Evolutionary conservation across 768 basidiomycete genomes (phyloP).

Genomic region (Podaxis mareebaensis): DNA sequence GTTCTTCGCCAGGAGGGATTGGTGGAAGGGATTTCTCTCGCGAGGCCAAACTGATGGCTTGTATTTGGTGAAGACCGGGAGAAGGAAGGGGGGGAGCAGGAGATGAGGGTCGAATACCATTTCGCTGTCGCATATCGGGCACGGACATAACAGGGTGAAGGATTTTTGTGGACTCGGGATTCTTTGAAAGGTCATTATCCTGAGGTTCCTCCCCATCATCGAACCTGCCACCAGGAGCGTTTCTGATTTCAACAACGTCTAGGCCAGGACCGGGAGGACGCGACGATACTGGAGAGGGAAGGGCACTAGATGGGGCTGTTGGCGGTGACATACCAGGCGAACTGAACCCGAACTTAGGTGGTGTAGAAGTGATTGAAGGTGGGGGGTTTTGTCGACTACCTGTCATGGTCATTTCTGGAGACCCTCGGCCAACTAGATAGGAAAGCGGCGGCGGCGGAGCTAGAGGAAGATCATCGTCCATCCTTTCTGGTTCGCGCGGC

Average conservation of each 20-base stretch:
- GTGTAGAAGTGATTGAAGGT: constrained; percentile 63
- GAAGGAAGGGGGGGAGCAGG: constrained; percentile 29
- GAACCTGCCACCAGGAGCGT: constrained; percentile 45
- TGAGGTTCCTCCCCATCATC: constrained; percentile 23
- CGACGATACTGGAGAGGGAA: constrained; percentile 77
- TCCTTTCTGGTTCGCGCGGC: constrained; percentile 39
- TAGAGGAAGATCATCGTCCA: constrained; percentile 74
- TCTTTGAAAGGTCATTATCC: constrained; percentile 32
- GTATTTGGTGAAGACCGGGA: constrained; percentile 22
- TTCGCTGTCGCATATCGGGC: constrained; percentile 58
- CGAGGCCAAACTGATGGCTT: constrained; percentile 25
- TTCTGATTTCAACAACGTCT: constrained; percentile 39
- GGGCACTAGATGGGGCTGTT: constrained; percentile 71
- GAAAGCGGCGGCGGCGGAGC: constrained; percentile 91
- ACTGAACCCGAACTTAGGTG: constrained; percentile 53
- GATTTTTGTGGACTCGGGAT: constrained; percentile 32
- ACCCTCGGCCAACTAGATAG: constrained; percentile 75
- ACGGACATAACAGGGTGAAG: constrained; percentile 61
- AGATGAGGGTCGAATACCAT: constrained; percentile 28
- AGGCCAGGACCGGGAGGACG: constrained; percentile 52
- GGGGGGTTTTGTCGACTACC: constrained; percentile 65
- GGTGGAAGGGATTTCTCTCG: constrained; percentile 82
- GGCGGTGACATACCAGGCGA: constrained; percentile 71
- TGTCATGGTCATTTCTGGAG: constrained; percentile 39
- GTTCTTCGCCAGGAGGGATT: constrained; percentile 61